Evolutionary conservation across 495 filamentous ascomycete genomes (phyloP), one percentile per base, ranked within the genome.

Genomic region (Bombardia bombarda): DNA sequence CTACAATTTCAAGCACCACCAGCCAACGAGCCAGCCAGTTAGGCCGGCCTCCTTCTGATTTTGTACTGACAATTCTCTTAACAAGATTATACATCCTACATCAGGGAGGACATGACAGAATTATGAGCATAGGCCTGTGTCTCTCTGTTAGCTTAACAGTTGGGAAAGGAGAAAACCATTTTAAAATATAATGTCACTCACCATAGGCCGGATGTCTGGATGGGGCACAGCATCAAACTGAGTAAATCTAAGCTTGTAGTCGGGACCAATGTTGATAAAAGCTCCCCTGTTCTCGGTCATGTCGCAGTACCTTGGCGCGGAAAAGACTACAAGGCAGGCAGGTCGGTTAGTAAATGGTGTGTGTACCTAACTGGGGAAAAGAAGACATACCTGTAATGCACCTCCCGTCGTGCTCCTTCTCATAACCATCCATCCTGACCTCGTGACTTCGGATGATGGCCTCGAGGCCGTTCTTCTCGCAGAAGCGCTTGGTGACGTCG

Each of bases 401-500:
- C 45, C 78, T 81, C 47, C 92, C 92, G 55, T 92, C 85, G 58
- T 99, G 92, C 71, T 99, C 92, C 51, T 94, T 89, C 63, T 96
- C 89, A 52, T 97, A 99, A 1, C 92, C 92, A 37, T 84, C 87
- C 92, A 96, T 97, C 40, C 92, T 79, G 23, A 99, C 93, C 63
- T 99, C 92, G 62, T 99, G 92, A 49, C 87, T 94, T 36, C 92
- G 83, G 51, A 99, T 99, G 48, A 99, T 80, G 2, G 92, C 92
- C 37, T 94, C 85, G 22, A 99, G 71, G 2, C 87, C 87, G 62
- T 99, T 99, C 55, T 79, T 82, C 47, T 99, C 89, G 57, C 92
- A 99, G 75, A 99, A 99, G 33, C 84, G 74, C 73, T 93, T 94
- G 14, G 92, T 99, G 38, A 99, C 79, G 62, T 99, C 92, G 0